Base-by-base conservation (phyloP, 345 rosid genomes). In the Eucalyptus urophylla region DNA sequence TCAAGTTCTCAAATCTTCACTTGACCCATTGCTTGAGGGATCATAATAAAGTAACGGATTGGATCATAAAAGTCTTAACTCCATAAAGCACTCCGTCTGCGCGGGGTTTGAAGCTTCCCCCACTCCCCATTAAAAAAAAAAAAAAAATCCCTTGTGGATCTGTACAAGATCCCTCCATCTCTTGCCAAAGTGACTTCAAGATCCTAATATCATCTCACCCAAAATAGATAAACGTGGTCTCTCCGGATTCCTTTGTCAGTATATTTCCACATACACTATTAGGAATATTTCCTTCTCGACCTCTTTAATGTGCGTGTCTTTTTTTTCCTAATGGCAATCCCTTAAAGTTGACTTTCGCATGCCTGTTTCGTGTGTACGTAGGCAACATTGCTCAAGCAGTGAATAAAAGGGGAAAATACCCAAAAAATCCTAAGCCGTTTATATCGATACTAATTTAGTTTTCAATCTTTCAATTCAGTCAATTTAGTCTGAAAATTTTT, bases 381-480 rank as follows among this genome's bases (percentile, higher is more conserved):
- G 69, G 69, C 69, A 60, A 60, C 69, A 60, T 60, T 60, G 31
- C 31, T 60, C 69, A 29, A 60, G 69, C 31, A 27, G 8, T 27
- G 69, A 60, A 27, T 27, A 60, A 24, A 9, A 56, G 25, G 58
- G 31, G 31, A 60, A 60, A 60, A 1, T 12, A 0, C 31, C 31
- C 0, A 12, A 60, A 60, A 11, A 60, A 27, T 27, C 8, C 4
- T 27, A 12, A 60, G 1, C n/a, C 16, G 0, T 25, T 60, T 60
- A 27, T 27, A 60, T 25, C 7, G 8, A 60, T 60, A 27, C 69
- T 27, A 25, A 1, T 27, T 27, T 25, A 27, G n/a, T 60, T 27
- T 25, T 60, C 14, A 27, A 60, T 24, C 7, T 60, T 60, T 60
- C 15, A 60, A 60, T 12, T 60, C 14, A 0, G 0, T 1, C 7